Base-by-base conservation (phyloP, 768 basidiomycete species). In the Xerocomus brunneocitrinus region DNA sequence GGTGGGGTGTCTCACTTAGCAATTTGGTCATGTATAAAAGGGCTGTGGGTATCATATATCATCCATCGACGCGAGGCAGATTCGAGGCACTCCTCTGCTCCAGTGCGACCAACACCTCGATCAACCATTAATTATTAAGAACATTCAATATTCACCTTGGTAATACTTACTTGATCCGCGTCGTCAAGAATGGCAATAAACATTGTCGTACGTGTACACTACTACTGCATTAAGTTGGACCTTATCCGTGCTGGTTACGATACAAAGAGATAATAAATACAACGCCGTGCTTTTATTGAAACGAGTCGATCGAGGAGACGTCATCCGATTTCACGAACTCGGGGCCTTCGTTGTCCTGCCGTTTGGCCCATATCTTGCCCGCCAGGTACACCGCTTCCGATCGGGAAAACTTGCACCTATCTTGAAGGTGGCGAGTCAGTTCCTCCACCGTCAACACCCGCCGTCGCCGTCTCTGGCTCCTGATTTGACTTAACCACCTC, bases 281-380 rank as follows among this genome's bases (percentile, higher is more conserved):
- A n/a, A 45, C 8, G 22, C 8, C 24, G 14, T 16, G 8, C 30
- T 27, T 28, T 47, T 31, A 58, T 41, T 36, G 12, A 34, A 42
- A 38, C 0, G 60, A 67, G 5, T 34, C 45, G 3, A 62, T 43
- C 22, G 59, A 56, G 39, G 51, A 59, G 39, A 19, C 4, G 14
- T 62, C 58, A 32, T 60, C 56, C 8, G 49, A 54, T 52, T 67
- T 67, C 31, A 67, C 60, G 25, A 62, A 65, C 25, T 65, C 58
- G 1, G 64, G 64, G 0, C 60, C 63, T 1, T 44, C 43, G 39
- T 43, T 50, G 36, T 67, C 63, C 54, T 52, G 41, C 39, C 64
- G 53, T 47, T 50, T 57, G 24, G 44, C 55, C 65, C 60, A 65
- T 54, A 67, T 67, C 43, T 57, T 66, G 9, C 25, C 10, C 0